A percentile compares a stretch with the other conserved stretches of the same genome.
Evolutionary conservation across 768 basidiomycete species (phyloP).

Genomic region (Kwoniella dendrophila): DNA sequence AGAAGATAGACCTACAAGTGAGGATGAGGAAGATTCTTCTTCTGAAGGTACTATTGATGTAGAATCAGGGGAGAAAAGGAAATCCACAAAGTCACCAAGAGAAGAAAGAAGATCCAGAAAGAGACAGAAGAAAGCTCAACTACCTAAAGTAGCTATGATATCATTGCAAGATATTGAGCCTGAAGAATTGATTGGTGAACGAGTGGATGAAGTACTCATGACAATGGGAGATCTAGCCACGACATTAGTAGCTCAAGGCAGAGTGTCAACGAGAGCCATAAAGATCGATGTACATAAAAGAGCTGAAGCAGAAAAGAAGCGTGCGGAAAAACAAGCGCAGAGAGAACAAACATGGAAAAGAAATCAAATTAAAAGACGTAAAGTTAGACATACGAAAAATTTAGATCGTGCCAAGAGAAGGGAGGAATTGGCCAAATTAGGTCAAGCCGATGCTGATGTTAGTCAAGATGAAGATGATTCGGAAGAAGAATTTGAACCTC

Average conservation of each 20-base stretch:
- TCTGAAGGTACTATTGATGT: slow-evolving; percentile 1
- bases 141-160: slow-evolving; percentile 3
- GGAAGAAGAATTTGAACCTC: slow-evolving; percentile 38
- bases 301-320: slow-evolving; percentile 12
- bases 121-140: slow-evolving; percentile 1
- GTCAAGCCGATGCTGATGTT: slow-evolving; percentile 12
- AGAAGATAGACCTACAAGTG: slow-evolving; percentile 9
- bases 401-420: slow-evolving; percentile 11
- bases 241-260: slow-evolving; percentile 14
- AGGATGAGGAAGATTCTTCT: slow-evolving; percentile 7
- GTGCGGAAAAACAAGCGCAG: slow-evolving; percentile 3
- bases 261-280: slow-evolving; percentile 28
- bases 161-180: slow-evolving; percentile 17
- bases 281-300: slow-evolving; percentile 17
- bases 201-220: slow-evolving; percentile 19
- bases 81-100: neutral
- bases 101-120: slow-evolving; percentile 8
- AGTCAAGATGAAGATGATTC: slow-evolving; percentile 39
- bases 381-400: slow-evolving; percentile 21
- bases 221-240: slow-evolving; percentile 36
- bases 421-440: slow-evolving; percentile 15
- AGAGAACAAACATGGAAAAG: slow-evolving; percentile 13
- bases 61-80: slow-evolving; percentile 4
- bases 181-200: slow-evolving; percentile 28
- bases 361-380: slow-evolving; percentile 19